Evolutionary conservation across 176 grass and related monocot genomes (phyloP), one percentile per base, ranked within the genome.

Genomic region (Alopecurus myosuroides): DNA sequence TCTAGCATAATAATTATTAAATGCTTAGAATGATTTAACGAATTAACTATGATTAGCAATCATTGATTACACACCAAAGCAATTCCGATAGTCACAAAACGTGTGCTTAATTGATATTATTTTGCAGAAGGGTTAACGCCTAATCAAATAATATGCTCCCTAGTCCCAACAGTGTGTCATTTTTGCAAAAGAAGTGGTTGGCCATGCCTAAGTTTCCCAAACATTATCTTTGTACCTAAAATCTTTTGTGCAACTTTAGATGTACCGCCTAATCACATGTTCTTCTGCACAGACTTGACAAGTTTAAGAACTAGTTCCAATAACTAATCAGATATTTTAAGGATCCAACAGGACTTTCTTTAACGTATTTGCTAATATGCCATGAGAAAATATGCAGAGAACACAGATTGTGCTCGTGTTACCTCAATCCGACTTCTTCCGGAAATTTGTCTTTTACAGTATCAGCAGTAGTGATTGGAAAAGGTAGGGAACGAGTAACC

Each of bases 361-460:
- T 17, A 13, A 63, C 22, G 33, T 75, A 49, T 1, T 64, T 80
- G 12, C 46, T 34, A 57, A 64, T 42, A 85, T 51, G 49, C 20
- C 0, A 40, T 18, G 20, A 45, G n/a, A 50, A 58, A 42, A 71
- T 30, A 51, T 75, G 35, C 29, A 83, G 56, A 67, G 22, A 85
- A 8, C 67, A 84, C 34, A 40, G 60, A 53, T 14, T 62, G 2
- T 76, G 70, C 40, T 78, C 4, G 37, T 52, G 51, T 81, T 90
- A 98, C 97, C 97, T 98, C 66, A 98, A 82, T 83, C 97, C 92
- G 82, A 98, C 95, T 88, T 98, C 97, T 90, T 98, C 97, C 0
- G 93, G 94, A 61, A 91, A 91, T 31, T 84, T 89, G 12, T 98
- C 97, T 88, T 96, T 98, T 76, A 88, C 86, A 77, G 86, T 61